Percentiles rank a stretch among this genome's conserved stretches.
Evolutionary conservation across 306 rosid species (phyloP).

Genomic region (Cicer bijugum): DNA sequence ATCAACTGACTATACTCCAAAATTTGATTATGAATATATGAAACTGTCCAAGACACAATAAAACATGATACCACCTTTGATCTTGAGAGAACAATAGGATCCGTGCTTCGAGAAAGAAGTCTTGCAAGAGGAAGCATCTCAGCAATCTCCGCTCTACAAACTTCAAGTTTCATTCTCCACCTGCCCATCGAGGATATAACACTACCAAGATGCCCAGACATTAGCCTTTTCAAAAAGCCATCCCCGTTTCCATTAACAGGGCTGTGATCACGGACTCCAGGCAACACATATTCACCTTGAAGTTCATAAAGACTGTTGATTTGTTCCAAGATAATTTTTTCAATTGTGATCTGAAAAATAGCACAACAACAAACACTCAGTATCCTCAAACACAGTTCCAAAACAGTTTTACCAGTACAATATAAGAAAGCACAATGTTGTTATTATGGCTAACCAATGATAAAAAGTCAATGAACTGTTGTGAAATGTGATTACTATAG

Average conservation of each 20-base stretch:
- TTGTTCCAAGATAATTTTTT: conserved; percentile 87
- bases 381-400: not conserved
- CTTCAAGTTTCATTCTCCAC: conserved; percentile 97
- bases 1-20: conserved; percentile 20
- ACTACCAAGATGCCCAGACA: conserved; percentile 80
- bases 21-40: conserved; percentile 18
- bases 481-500: not conserved
- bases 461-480: conserved; percentile 22
- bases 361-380: conserved; percentile 45
- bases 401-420: conserved; percentile 27
- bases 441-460: conserved; percentile 8
- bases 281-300: conserved; percentile 96
- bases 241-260: conserved; percentile 60
- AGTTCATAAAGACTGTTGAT: conserved; percentile 88
- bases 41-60: conserved; percentile 30
- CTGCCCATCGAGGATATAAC: conserved; percentile 94
- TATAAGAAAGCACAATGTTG: not conserved
- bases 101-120: conserved; percentile 81
- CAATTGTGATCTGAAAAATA: conserved; percentile 77
- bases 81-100: conserved; percentile 83
- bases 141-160: conserved; percentile 81
- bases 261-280: conserved; percentile 68
- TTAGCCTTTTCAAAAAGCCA: conserved; percentile 57
- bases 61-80: conserved; percentile 73
- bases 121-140: conserved; percentile 99